These are phyloP conservation scores for Ophiosphaerella herpotricha DNA, from an alignment of 2,329 filamentous ascomycete genomes.

Conservation along the genomic window DNA sequence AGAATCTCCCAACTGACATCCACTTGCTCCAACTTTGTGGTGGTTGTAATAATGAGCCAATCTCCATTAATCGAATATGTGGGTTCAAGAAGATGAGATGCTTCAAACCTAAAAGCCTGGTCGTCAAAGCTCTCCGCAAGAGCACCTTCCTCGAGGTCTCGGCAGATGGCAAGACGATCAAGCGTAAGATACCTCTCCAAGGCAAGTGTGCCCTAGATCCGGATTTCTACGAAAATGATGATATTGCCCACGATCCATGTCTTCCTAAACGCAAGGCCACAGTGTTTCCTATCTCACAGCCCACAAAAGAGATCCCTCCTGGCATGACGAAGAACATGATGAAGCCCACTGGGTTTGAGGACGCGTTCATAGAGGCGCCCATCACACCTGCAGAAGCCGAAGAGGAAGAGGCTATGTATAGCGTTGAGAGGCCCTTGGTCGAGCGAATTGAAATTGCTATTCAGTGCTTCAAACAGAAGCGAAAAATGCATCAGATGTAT, in stretches of 20 bases:
- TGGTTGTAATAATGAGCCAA: constrained; percentile 48
- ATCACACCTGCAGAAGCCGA: constrained; percentile 71
- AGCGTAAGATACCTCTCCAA: constrained; percentile 48
- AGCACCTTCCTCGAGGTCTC: constrained; percentile 50
- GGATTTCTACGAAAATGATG: constrained; percentile 26
- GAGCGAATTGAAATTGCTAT: constrained; percentile 86
- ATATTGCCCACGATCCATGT: constrained; percentile 38
- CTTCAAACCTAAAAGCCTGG: constrained; percentile 47
- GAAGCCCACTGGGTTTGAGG: constrained; percentile 58
- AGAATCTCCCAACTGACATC: constrained; percentile 51
- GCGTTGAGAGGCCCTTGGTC: constrained; percentile 51
- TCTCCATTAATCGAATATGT: constrained; percentile 50
- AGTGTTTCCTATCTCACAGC: constrained; percentile 25
- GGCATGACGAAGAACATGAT: constrained; percentile 50
- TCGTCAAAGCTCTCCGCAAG: constrained; percentile 49
- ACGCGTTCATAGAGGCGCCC: constrained; percentile 79
- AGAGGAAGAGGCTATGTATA: constrained; percentile 72
- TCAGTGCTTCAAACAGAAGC: constrained; percentile 75
- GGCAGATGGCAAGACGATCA: constrained; percentile 48
- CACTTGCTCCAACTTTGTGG: constrained; percentile 50
- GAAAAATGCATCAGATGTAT: constrained; percentile 70
- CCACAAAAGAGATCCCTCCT: constrained; percentile 31
- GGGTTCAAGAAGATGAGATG: constrained; percentile 54
- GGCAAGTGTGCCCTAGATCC: constrained; percentile 36
- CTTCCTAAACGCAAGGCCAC: constrained; percentile 22